Evolutionary conservation across 129 eudicot genomes (phyloP).

Genomic region (Erigeron canadensis): DNA sequence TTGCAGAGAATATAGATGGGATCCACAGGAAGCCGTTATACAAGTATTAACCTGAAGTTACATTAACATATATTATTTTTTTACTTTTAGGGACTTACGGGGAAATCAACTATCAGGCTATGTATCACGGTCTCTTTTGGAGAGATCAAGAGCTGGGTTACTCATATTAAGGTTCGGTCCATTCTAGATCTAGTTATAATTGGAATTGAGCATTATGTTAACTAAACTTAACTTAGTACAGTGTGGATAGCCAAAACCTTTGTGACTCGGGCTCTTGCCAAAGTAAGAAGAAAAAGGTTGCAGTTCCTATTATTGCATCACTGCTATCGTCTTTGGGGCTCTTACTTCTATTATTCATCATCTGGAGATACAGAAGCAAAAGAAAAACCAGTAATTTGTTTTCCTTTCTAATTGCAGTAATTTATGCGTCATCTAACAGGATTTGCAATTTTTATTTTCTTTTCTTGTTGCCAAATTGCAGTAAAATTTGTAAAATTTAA

Average conservation of each 20-base stretch:
- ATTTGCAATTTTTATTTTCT: background rate
- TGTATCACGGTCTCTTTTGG: constrained; percentile 32
- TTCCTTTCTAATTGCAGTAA: no score
- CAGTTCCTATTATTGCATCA: constrained; percentile 32
- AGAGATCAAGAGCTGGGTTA: constrained; percentile 32
- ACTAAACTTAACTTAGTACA: background rate
- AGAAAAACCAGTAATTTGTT: constrained; percentile 22
- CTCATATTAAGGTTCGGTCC: constrained; percentile 27
- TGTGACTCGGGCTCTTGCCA: constrained; percentile 34
- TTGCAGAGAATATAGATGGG: background rate
- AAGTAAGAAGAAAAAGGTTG: constrained; percentile 19
- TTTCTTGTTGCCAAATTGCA: background rate
- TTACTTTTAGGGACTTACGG: constrained; percentile 21
- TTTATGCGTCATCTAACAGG: no score
- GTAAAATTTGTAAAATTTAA: no score
- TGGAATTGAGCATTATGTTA: background rate
- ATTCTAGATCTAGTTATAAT: background rate
- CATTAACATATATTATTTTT: background rate
- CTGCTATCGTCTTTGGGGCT: constrained; percentile 18
- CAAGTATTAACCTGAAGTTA: background rate
- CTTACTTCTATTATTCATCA: constrained; percentile 16
- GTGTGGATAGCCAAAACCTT: constrained; percentile 29
- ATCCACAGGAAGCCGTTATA: background rate
- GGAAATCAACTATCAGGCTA: constrained; percentile 34
- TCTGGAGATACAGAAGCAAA: constrained; percentile 35